A percentile compares a stretch with the other conserved stretches of the same genome.
Conservation (phyloP, 768 basidiomycete genomes). For the Tubosaeta sp. region DNA sequence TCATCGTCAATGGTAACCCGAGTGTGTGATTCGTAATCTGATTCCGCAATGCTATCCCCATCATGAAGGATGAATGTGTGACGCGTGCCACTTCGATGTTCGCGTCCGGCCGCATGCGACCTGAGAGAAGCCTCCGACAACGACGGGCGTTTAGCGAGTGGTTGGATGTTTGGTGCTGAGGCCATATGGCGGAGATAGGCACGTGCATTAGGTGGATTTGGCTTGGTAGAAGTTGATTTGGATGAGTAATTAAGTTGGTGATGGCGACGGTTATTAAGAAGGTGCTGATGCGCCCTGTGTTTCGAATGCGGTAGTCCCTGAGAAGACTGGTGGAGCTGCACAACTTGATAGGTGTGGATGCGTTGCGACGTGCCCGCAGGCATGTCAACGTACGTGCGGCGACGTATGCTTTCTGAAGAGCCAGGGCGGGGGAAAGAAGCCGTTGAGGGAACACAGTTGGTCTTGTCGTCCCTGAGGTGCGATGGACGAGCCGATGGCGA, state of each 20-base stretch:
- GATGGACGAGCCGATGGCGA: constrained; percentile 21
- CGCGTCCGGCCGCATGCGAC: constrained; percentile 26
- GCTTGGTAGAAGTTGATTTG: constrained; percentile 17
- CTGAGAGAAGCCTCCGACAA: constrained; percentile 29
- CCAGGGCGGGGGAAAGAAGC: constrained; percentile 13
- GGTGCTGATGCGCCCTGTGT: constrained; percentile 15
- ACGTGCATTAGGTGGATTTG: constrained; percentile 46
- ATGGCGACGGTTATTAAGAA: constrained; percentile 19
- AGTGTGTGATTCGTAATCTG: constrained; percentile 19
- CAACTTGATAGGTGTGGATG: constrained; percentile 7
- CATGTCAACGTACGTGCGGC: constrained; percentile 8
- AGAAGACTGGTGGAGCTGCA: constrained; percentile 22
- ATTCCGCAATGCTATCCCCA: constrained; percentile 24
- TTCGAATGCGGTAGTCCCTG: constrained; percentile 18
- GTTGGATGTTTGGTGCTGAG: constrained; percentile 48
- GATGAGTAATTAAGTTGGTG: constrained; percentile 23
- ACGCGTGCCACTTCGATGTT: constrained; percentile 28
- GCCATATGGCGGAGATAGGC: constrained; percentile 74
- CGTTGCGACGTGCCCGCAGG: constrained; percentile 9
- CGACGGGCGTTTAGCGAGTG: constrained; percentile 30
- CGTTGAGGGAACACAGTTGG: constrained; percentile 11
- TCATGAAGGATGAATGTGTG: constrained; percentile 32
- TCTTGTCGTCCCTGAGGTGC: constrained; percentile 8
- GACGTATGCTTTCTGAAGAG: constrained; percentile 23
- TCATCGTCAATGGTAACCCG: constrained; percentile 30